Conservation (phyloP, 805 yeast species). For the Cyberlindnera lachancei region DNA sequence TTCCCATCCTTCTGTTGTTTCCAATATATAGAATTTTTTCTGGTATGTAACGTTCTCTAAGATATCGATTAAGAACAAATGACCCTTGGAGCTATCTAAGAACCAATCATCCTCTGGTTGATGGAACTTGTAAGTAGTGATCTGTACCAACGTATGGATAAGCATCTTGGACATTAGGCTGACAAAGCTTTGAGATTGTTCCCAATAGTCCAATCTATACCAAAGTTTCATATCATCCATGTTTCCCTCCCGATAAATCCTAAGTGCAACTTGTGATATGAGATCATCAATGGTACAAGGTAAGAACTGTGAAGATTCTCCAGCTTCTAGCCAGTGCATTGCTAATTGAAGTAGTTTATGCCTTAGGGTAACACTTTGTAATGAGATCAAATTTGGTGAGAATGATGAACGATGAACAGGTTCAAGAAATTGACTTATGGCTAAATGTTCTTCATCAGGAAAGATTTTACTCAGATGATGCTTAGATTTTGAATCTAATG, state of each 20-base stretch:
- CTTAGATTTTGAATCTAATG: not conserved
- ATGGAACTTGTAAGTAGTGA: constrained; percentile 11
- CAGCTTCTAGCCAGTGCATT: constrained; percentile 3
- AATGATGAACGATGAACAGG: not conserved
- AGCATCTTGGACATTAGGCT: constrained; percentile 5
- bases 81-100: constrained; percentile 1
- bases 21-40: constrained; percentile 4
- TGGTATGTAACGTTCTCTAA: constrained; percentile 11
- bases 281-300: not conserved
- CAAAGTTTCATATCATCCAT: constrained; percentile 13
- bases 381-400: not conserved
- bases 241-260: constrained; percentile 3
- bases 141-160: constrained; percentile 7
- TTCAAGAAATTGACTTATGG: constrained; percentile 7
- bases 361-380: constrained; percentile 5
- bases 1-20: constrained; percentile 1
- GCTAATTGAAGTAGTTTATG: constrained; percentile 6
- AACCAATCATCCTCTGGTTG: constrained; percentile 8
- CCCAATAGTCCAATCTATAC: constrained; percentile 6
- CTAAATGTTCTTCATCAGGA: constrained; percentile 10
- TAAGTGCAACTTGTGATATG: not conserved
- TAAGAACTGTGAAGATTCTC: constrained; percentile 1
- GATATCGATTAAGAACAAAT: constrained; percentile 10
- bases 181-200: constrained; percentile 3
- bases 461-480: constrained; percentile 6